Evolutionary conservation across 495 filamentous ascomycete species (phyloP), one percentile per base, ranked within the genome.

Genomic region (Penicillium manginii): DNA sequence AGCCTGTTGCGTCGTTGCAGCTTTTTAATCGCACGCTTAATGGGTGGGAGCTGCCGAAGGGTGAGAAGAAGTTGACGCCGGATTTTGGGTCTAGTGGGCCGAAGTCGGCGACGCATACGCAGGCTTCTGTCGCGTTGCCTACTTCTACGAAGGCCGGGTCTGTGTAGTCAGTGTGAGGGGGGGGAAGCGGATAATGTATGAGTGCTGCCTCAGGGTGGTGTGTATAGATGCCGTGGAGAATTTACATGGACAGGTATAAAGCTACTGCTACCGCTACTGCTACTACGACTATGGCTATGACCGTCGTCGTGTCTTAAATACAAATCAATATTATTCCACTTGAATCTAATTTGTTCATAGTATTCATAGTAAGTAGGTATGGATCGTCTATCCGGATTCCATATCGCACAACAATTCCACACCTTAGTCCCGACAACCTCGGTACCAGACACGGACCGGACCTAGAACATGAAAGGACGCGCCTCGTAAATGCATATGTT

Each of bases 1-100:
- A 84, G 65, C 82, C 83, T 19, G 65, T 77, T 50, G 80, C 78
- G 4, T 66, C 81, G 6, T 73, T 78, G 59, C 64, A 74, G 48
- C 69, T 85, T n/a, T 86, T 86, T 60, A 76, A 76, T 55, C 79
- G 84, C 23, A 78, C 80, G 2, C 64, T 86, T 55, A 75, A 74
- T 54, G 75, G 79, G 15, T 72, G 67, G 68, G 85, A 88, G 61
- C 71, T 88, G 58, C 77, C 84, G 4, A 81, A 80, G 18, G 84
- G 84, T 2, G 56, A 61, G 11, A 71, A 57, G 55, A 62, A 70
- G 58, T 65, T 86, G 33, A 81, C 72, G 32, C 58, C 71, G 0
- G 76, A 72, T 19, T 81, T 77, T 54, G 70, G 65, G 26, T 82
- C 78, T 0, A 66, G 70, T 39, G 84, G 84, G 1, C 68, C 70